phyloP scores from a whole-genome alignment of 1,284 basidiomycete species.

The Mycosarcoma mackinlayi region DNA sequence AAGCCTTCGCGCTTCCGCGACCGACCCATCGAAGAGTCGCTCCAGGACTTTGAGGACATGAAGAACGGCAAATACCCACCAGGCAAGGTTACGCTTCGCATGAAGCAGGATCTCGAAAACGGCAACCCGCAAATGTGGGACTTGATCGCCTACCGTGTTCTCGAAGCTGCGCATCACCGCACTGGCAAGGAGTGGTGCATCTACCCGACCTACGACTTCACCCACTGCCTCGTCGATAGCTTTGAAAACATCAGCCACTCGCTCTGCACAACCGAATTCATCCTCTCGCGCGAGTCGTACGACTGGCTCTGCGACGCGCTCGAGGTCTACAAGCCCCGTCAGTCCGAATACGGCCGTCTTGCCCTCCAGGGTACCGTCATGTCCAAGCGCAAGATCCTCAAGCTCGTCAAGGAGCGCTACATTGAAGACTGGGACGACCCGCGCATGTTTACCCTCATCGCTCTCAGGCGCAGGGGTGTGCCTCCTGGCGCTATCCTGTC shows the following conservation, averaged over 20 bases:
- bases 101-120: constrained; percentile 91
- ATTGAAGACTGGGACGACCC: constrained; percentile 98
- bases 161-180: constrained; percentile 90
- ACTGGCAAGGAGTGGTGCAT: constrained; percentile 86
- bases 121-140: constrained; percentile 99
- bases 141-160: constrained; percentile 92
- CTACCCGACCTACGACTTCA: constrained; percentile 98
- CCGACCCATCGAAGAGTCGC: constrained; percentile 84
- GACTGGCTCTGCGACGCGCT: constrained; percentile 99
- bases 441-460: constrained; percentile 96
- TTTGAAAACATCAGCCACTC: constrained; percentile 99
- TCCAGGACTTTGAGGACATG: constrained; percentile 92
- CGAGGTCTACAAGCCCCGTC: constrained; percentile 96
- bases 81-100: constrained; percentile 89
- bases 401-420: constrained; percentile 84
- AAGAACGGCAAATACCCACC: constrained; percentile 88
- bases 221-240: constrained; percentile 97
- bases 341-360: constrained; percentile 95
- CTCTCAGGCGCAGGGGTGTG: constrained; percentile 90
- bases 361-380: constrained; percentile 94
- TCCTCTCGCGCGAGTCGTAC: constrained; percentile 95
- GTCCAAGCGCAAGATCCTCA: constrained; percentile 95
- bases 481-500: constrained; percentile 93
- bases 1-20: constrained; percentile 86
- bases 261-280: constrained; percentile 95